Base-by-base conservation (phyloP, 1,139 yeast species). In the Candida sp. region DNA sequence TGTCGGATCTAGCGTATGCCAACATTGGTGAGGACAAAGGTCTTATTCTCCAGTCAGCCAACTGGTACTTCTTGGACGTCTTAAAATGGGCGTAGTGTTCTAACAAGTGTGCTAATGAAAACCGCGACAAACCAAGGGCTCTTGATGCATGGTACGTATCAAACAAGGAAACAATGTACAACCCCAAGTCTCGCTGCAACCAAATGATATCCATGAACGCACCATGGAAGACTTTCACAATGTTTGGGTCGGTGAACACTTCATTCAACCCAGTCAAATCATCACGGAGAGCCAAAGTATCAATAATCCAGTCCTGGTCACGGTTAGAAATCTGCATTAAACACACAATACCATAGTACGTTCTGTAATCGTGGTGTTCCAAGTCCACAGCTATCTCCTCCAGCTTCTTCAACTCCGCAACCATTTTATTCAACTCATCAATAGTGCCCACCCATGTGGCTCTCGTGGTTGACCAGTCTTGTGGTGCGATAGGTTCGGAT, bases 151-250 rank as follows among this genome's bases (percentile, higher is more conserved):
- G 94, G 66, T 81, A 93, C 0, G 99, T 96, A 66, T 96, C 99
- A 67, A 96, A 94, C 28, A 96, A 70, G 38, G 96, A 84, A 6
- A 94, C 99, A 25, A 96, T 74, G 61, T 96, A 96, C 11, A 96
- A 72, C 0, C 99, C 99, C 57, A 96, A 78, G 65, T 96, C 99
- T 58, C 99, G 79, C 70, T 96, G 99, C 41, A 96, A 76, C 99
- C 99, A 96, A 46, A 91, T 87, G 7, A 94, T 89, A 74, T 96
- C 99, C 97, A 92, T 92, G 58, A 85, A 87, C 0, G 99, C 97
- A 56, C 99, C 99, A 65, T 96, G 99, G 59, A 96, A 84, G 1
- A 96, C 96, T 65, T 96, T 96, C 35, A 91, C 75, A 34, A 93
- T 85, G 4, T 70, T 62, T 0, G 98, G 98, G 66, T 94, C 75